Base-by-base conservation (phyloP, 2,329 filamentous ascomycete species). In the Xylaria digitata region DNA sequence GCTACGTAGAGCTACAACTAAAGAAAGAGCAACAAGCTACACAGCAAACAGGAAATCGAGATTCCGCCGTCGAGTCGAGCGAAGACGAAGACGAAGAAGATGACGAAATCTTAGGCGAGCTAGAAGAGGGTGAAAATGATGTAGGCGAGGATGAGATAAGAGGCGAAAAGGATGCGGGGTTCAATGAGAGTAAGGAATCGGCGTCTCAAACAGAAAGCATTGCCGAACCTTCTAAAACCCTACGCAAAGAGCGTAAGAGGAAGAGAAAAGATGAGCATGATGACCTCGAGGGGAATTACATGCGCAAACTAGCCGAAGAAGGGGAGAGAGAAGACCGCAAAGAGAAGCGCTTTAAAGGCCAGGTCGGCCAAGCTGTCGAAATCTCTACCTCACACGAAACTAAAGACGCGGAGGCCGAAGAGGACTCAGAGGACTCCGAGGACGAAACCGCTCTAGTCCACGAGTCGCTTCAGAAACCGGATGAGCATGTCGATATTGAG, bases 191-290 rank as follows among this genome's bases (percentile, higher is more conserved):
- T 77, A 79, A 83, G 72, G 73, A 78, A 71, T 69, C 79, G 78
- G 76, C 76, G 21, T 75, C 80, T 52, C 70, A 78, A 37, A 76
- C 78, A 49, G 66, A 63, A 23, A 81, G 84, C 62, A 78, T 78
- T 55, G 60, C 78, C 42, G 78, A 82, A 70, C 78, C 80, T 63
- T 79, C 78, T 73, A 72, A 76, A 66, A 79, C 72, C 75, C 81
- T 73, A 79, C 83, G 84, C 62, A 82, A 84, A 59, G 83, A 87
- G 9, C 83, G 86, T 34, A 92, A 91, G 77, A 84, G 90, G 68
- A 92, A 91, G 81, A 84, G 90, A 65, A 89, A 84, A 63, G 85
- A 90, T 37, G 87, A 90, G 11, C 86, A 90, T 65, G 89, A 92
- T 26, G 88, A 92, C 63, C 79, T 94, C 1, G 92, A 94, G 75